These are phyloP conservation scores for Solanum tarijense DNA, from an alignment of 257 asterid genomes.

Conservation along the genomic window DNA sequence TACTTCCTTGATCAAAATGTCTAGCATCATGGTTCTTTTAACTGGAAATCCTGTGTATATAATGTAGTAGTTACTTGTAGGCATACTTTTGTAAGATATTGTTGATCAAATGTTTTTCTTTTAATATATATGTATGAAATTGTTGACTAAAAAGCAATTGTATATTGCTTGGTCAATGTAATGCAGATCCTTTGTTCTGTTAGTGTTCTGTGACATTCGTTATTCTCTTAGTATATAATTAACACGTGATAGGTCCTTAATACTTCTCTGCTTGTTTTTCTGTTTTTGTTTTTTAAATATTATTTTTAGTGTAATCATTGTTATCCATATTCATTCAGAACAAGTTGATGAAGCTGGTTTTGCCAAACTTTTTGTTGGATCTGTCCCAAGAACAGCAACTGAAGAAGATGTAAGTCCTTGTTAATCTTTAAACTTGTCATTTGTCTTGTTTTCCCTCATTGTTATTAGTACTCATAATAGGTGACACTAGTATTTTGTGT, in stretches of 20 bases:
- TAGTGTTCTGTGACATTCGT: background rate
- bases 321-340: slow-evolving; percentile 24
- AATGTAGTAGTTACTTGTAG: background rate
- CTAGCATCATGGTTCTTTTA: background rate
- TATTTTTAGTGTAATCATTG: background rate
- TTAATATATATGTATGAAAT: background rate
- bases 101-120: background rate
- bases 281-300: background rate
- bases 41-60: background rate
- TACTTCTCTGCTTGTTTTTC: background rate
- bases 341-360: slow-evolving; percentile 46
- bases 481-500: background rate
- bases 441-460: background rate
- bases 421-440: background rate
- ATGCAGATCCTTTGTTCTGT: background rate
- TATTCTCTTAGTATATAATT: background rate
- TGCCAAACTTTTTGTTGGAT: slow-evolving; percentile 88
- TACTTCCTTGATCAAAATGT: background rate
- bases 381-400: slow-evolving; percentile 80
- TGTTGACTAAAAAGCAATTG: background rate
- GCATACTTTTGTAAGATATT: background rate
- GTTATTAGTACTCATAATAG: background rate
- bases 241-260: background rate
- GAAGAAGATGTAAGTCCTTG: slow-evolving; percentile 72
- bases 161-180: background rate